Evolutionary conservation across 352 stramenopile species (phyloP).

Genomic region (Globisporangium echinulatum): DNA sequence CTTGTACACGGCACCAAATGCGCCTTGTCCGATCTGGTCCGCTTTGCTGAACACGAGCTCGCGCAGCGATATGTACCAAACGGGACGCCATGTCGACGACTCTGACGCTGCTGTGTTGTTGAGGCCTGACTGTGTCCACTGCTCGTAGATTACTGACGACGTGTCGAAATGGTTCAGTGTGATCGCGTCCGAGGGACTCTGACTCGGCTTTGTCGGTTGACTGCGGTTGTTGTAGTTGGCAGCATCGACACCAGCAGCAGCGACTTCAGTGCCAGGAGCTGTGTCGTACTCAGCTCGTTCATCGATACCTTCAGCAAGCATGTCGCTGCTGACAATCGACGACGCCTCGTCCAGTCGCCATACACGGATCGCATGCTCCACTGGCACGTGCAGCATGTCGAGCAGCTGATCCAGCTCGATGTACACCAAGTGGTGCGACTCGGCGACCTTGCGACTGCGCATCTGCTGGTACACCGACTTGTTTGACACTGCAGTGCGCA

Average conservation of each 20-base stretch:
- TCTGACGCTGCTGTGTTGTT: background rate
- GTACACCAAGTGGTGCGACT: slow-evolving; percentile 6
- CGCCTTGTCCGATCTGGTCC: slow-evolving; percentile 1
- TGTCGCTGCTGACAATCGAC: background rate
- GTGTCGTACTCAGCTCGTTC: no score
- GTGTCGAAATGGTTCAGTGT: background rate
- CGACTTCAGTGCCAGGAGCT: no score
- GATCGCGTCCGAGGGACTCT: background rate
- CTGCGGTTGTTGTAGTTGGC: no score
- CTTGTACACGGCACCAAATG: background rate
- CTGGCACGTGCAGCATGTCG: background rate
- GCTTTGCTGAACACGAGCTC: slow-evolving; percentile 2
- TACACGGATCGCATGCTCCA: background rate
- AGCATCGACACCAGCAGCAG: no score
- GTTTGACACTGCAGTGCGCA: slow-evolving; percentile 2
- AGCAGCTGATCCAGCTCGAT: slow-evolving; percentile 5
- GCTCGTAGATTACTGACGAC: background rate
- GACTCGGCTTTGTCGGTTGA: no score
- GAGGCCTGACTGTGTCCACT: background rate
- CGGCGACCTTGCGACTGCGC: background rate
- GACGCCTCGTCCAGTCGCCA: background rate
- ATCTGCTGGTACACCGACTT: background rate
- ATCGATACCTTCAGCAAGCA: background rate
- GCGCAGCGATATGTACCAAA: background rate
- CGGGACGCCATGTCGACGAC: no score